Base-by-base conservation (phyloP, 805 yeast species). In the Tetrapisispora namnaoensis region DNA sequence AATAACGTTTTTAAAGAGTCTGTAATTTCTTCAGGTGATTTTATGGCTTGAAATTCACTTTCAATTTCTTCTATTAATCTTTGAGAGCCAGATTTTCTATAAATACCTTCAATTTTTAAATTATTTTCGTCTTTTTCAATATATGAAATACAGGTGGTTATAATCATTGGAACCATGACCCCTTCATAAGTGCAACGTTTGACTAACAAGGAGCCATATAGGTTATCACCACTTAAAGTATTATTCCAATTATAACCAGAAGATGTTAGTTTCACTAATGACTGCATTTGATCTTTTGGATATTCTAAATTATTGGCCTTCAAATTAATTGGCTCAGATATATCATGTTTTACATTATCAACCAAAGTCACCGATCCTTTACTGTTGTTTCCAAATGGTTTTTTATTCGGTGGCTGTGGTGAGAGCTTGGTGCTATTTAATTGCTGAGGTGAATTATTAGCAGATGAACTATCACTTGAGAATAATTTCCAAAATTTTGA, bases 81-180 rank as follows among this genome's bases (percentile, higher is more conserved):
- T 44, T 84, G 83, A 9, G 87, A 75, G 1, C 96, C 99, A 42
- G 95, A 83, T 55, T 90, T 83, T 55, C 99, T 74, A 69, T 93
- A 93, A 35, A 93, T 76, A 9, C 99, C 99, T 66, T 90, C 98
- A 52, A 74, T 69, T 37, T 75, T 79, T 55, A 90, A 66, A 4
- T 46, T 52, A 2, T 47, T 53, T 17, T 95, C 96, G 50, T 87
- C 72, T 7, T 62, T 61, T 67, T 91, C 96, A 47, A 93, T 88
- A 56, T 83, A 93, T 22, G 72, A 70, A 6, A 89, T 67, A 67
- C 96, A 87, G 49, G 78, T 72, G 13, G 82, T 70, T 11, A 93
- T 75, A 28, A 93, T 76, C 54, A 78, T 66, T 13, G 99, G 99
- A 11, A 87, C 74, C 11, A 62, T 54, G 30, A 76, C 70, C 16